Base-by-base conservation (phyloP, 306 rosid species). In the Dicorynia guianensis region DNA sequence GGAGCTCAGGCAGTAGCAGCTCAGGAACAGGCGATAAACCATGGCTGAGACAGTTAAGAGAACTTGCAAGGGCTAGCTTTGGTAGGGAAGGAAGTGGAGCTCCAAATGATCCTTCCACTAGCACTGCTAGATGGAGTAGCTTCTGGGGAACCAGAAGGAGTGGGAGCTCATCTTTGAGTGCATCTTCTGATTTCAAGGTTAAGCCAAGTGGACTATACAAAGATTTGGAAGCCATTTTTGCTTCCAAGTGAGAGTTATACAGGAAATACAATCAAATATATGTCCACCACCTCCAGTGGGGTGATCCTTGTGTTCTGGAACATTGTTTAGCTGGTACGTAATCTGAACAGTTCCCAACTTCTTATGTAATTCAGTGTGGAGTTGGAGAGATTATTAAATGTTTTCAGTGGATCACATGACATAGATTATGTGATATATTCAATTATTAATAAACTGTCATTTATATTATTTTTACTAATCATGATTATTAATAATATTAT, bases 151-250 rank as follows among this genome's bases (percentile, higher is more conserved):
- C 15, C 65, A 89, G 81, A 59, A 85, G 80, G 80, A 90, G 96
- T 68, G 93, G 90, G 4, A 86, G 89, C 82, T 87, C 95, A 6
- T 79, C 85, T 14, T 50, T 55, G 15, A 36, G 66, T 42, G 71
- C 86, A 34, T 72, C 92, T 75, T 60, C 85, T 72, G 93, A 94
- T 76, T 81, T 17, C 72, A 89, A 84, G 76, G 67, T 91, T 43
- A 94, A 90, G 75, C 77, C 89, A 62, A 81, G 9, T 48, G 81
- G 81, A 5, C 76, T 91, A 76, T 69, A 84, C 77, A 72, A 87
- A 79, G 97, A 94, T 80, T 80, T 94, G 80, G 98, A 94, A 84
- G 93, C 93, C 67, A 94, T 94, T 83, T 94, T 94, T 90, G 86
- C 97, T 60, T 87, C 98, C 75, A 87, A 86, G 80, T 91, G 87